Evolutionary conservation across 441 rosid species (phyloP).

Genomic region (Pelargonium australe): DNA sequence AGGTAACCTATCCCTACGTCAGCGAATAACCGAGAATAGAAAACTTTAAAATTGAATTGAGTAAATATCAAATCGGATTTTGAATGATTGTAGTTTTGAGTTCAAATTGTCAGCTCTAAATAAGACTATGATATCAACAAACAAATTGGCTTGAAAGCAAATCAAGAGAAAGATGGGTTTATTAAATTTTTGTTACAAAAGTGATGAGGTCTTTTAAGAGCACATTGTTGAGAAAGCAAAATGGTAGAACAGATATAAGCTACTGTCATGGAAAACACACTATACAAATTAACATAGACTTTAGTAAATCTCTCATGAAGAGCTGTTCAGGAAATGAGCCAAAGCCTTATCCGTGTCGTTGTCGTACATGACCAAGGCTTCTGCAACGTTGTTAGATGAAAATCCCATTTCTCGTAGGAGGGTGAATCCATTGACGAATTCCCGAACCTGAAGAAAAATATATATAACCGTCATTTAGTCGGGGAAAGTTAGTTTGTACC

Average conservation of each 20-base stretch:
- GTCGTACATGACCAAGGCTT: slow-evolving; percentile 56
- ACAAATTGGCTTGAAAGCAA: too few relatives aligned
- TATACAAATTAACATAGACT: too few relatives aligned
- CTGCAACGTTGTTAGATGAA: slow-evolving; percentile 54
- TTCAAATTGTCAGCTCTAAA: too few relatives aligned
- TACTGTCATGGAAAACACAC: not conserved
- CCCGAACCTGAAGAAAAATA: slow-evolving; percentile 47
- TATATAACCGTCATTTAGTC: not conserved
- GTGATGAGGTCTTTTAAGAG: not conserved
- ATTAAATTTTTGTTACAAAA: not conserved
- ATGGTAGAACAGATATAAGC: not conserved
- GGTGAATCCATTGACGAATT: slow-evolving; percentile 53
- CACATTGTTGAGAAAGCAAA: not conserved
- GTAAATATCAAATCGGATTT: too few relatives aligned
- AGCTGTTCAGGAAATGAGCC: slow-evolving; percentile 54
- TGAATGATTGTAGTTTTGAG: too few relatives aligned
- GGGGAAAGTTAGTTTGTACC: not conserved
- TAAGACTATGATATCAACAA: too few relatives aligned
- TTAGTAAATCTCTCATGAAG: slow-evolving; percentile 30
- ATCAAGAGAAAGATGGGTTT: not conserved
- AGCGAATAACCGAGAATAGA: too few relatives aligned
- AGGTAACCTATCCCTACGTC: too few relatives aligned
- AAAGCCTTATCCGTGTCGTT: slow-evolving; percentile 73
- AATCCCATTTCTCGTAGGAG: slow-evolving; percentile 79
- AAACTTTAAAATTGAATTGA: too few relatives aligned